Conservation (phyloP, 2,329 filamentous ascomycete genomes). For the Sporothrix variecibatus region DNA sequence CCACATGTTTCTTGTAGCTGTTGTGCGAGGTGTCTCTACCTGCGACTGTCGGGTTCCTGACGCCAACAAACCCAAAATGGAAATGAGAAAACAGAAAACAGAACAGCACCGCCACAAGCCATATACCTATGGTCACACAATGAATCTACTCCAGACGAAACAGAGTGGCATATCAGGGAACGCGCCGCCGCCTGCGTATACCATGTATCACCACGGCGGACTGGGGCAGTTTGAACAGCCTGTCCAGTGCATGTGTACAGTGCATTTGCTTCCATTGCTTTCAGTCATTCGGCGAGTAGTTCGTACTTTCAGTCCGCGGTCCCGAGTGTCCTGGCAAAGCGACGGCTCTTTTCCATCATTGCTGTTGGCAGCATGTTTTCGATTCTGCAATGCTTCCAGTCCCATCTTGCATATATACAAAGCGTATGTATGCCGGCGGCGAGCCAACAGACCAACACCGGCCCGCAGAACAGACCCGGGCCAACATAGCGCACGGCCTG, state of each 20-base stretch:
- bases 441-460: constrained; percentile 1
- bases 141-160: not conserved
- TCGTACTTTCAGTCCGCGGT: too few species aligned
- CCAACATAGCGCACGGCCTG: not conserved
- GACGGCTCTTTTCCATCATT: not conserved
- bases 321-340: not conserved
- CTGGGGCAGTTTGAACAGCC: not conserved
- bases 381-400: not conserved
- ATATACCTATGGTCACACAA: not conserved
- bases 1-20: constrained; percentile 10
- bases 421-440: not conserved
- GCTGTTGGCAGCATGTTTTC: not conserved
- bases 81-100: not conserved
- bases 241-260: not conserved
- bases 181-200: not conserved
- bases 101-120: constrained; percentile 2
- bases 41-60: not conserved
- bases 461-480: not conserved
- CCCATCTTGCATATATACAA: not conserved
- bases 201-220: not conserved
- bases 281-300: not conserved
- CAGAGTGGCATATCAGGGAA: not conserved
- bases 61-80: not conserved
- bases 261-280: not conserved
- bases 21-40: constrained; percentile 6